Conservation (phyloP, 805 yeast species). For the Schwanniomyces pseudopolymorphus region DNA sequence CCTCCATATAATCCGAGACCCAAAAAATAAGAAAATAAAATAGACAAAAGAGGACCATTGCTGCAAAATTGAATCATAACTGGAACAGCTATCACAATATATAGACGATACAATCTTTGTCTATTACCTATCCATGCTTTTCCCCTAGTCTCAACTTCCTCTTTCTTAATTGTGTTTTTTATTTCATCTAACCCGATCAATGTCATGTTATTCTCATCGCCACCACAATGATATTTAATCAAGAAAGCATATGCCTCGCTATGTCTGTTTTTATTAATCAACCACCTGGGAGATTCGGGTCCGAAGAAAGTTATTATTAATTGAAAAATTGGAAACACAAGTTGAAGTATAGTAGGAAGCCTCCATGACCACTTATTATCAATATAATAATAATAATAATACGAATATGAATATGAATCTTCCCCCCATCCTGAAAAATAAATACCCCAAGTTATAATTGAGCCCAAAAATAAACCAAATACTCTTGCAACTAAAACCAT, state of each 20-base stretch:
- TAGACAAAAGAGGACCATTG: constrained; percentile 21
- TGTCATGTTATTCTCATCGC: constrained; percentile 3
- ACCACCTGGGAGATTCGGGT: constrained; percentile 52
- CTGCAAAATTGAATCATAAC: constrained; percentile 43
- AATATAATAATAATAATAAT: no score
- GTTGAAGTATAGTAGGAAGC: constrained; percentile 48
- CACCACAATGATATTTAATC: constrained; percentile 30
- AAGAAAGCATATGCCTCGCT: constrained; percentile 23
- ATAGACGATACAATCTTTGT: not conserved
- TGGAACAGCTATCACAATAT: constrained; percentile 24
- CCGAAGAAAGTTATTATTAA: constrained; percentile 38
- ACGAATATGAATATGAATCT: no score
- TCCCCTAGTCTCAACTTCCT: not conserved
- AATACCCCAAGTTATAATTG: constrained; percentile 60
- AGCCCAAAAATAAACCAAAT: constrained; percentile 64
- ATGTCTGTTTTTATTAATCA: constrained; percentile 29
- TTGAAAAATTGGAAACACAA: constrained; percentile 46
- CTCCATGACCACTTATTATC: constrained; percentile 57
- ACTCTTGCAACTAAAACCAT: constrained; percentile 50
- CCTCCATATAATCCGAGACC: constrained; percentile 24
- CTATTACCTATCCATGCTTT: not conserved
- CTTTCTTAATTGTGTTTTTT: not conserved
- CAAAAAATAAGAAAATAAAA: no score
- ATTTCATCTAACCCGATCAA: not conserved
- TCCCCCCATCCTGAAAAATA: constrained; percentile 53